phyloP scores from a whole-genome alignment of 495 filamentous ascomycete species.

The Cairneyella variabilis region DNA sequence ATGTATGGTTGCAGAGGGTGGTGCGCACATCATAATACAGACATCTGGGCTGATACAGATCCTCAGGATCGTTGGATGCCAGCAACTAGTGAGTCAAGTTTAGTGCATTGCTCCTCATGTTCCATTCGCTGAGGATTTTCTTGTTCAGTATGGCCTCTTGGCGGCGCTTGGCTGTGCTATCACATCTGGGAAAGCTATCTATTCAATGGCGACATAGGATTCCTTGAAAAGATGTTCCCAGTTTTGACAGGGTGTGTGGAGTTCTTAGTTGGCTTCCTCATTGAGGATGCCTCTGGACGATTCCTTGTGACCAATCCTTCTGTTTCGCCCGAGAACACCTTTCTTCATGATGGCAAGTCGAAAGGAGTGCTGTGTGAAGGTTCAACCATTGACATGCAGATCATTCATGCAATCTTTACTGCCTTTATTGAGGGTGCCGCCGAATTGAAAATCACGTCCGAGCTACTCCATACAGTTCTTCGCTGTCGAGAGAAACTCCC shows the following conservation, averaged over 20 bases:
- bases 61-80: slow-evolving; percentile 44
- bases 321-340: slow-evolving; percentile 47
- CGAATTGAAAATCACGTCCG: slow-evolving; percentile 25
- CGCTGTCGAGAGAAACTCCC: slow-evolving; percentile 33
- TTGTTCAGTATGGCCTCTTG: slow-evolving; percentile 39
- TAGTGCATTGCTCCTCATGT: not conserved
- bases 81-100: slow-evolving; percentile 29
- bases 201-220: slow-evolving; percentile 31
- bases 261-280: slow-evolving; percentile 44
- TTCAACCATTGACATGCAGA: slow-evolving; percentile 46
- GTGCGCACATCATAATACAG: slow-evolving; percentile 42
- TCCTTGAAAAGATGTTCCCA: slow-evolving; percentile 31
- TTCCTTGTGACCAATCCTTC: slow-evolving; percentile 42
- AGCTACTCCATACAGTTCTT: slow-evolving; percentile 15
- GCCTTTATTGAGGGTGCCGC: slow-evolving; percentile 29
- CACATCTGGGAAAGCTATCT: slow-evolving; percentile 43
- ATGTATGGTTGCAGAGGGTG: slow-evolving; percentile 51
- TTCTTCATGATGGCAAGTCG: slow-evolving; percentile 18
- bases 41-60: slow-evolving; percentile 46
- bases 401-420: slow-evolving; percentile 38
- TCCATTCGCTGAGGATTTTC: not conserved
- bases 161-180: slow-evolving; percentile 44
- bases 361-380: slow-evolving; percentile 38
- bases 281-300: slow-evolving; percentile 34
- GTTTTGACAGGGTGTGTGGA: slow-evolving; percentile 32